Evolutionary conservation across 2,329 filamentous ascomycete genomes (phyloP).

Genomic region (Aspergillus unguis): DNA sequence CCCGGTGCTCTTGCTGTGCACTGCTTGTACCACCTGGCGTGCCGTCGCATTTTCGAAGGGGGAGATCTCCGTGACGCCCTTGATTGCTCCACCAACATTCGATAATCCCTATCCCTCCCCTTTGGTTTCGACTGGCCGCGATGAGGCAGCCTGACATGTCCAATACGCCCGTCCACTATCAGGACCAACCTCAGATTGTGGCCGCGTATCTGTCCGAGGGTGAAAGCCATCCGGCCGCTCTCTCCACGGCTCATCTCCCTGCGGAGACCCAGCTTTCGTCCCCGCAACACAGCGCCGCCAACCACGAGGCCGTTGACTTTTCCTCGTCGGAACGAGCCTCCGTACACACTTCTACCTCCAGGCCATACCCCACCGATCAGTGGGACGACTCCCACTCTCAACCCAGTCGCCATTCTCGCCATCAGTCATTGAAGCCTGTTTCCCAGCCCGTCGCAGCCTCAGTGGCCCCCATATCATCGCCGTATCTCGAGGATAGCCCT

Average conservation of each 20-base stretch:
- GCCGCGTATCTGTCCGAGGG: slow-evolving; percentile 21
- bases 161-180: slow-evolving; percentile 35
- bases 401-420: slow-evolving; percentile 12
- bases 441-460: slow-evolving; percentile 18
- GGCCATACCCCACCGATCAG: slow-evolving; percentile 22
- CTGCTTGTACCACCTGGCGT: slow-evolving; percentile 22
- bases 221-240: slow-evolving; percentile 17
- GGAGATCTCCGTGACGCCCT: slow-evolving; percentile 16
- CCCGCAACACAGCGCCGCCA: slow-evolving; percentile 8
- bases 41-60: slow-evolving; percentile 19
- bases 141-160: slow-evolving; percentile 37
- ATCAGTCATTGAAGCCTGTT: slow-evolving; percentile 18
- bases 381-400: slow-evolving; percentile 22
- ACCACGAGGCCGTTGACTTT: slow-evolving; percentile 8
- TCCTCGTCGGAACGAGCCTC: slow-evolving; percentile 21
- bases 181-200: slow-evolving; percentile 26
- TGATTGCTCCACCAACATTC: slow-evolving; percentile 20
- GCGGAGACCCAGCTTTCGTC: slow-evolving; percentile 11
- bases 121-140: slow-evolving; percentile 15
- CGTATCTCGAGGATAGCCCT: slow-evolving; percentile 22
- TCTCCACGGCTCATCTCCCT: slow-evolving; percentile 16
- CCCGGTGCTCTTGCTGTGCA: slow-evolving; percentile 21
- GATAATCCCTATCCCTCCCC: slow-evolving; percentile 12
- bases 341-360: slow-evolving; percentile 20
- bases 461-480: slow-evolving; percentile 22